Evolutionary conservation across 805 yeast species (phyloP), one percentile per base, ranked within the genome.

Genomic region (Starmerella sp.): DNA sequence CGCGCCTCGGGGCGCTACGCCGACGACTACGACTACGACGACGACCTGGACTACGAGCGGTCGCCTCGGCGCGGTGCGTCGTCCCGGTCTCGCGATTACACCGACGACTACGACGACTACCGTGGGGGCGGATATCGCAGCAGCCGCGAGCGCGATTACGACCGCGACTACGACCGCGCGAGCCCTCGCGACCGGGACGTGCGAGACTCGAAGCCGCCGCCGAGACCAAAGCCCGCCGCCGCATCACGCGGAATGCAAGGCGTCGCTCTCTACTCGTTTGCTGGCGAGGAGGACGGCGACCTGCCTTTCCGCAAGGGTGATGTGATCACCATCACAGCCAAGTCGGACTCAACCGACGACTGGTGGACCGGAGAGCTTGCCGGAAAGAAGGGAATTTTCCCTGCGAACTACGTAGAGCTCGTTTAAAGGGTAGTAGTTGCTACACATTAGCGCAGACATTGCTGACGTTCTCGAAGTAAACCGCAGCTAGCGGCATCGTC

Each of bases 361-460:
- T 93, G 98, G 98, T 93, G 98, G 98, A 88, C 96, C 0, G 98
- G 98, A 31, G 81, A 85, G 67, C 73, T 81, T 53, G 86, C 85
- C 62, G 91, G 95, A 11, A 72, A 71, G 58, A 87, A 86, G 63
- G 98, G 98, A 44, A 90, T 90, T 28, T 91, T 91, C 77, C 98
- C 98, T 9, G 98, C 98, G 2, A 91, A 91, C 68, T 91, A 91
- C 66, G 97, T 91, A 44, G 95, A 90, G 67, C 70, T 90, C 63
- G 78, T 81, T 52, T 83, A 66, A 63, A 15, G 29, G 22, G 22
- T 11, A 8, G 11, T 30, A 44, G n/a, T 29, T 36, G 43, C 42
- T 17, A 30, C n/a, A n/a, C 28, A 28, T 9, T 6, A 35, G 32
- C n/a, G 39, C 30, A 22, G 39, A 32, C n/a, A 31, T 15, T 29